Conservation (phyloP, 805 yeast genomes). For the Candida railenensis region DNA sequence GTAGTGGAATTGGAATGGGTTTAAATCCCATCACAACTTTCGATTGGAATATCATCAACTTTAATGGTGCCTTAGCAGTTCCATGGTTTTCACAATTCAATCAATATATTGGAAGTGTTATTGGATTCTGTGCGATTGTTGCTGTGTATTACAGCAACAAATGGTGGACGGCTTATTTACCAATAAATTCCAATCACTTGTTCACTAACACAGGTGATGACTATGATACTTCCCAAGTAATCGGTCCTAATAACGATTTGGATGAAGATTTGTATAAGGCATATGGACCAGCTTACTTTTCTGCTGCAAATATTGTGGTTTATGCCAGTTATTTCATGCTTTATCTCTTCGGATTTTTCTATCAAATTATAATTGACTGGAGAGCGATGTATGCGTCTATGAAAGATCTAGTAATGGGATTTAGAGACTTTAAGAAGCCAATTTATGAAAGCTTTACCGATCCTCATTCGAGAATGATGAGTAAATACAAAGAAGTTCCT, state of each 20-base stretch:
- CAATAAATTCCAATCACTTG: conserved; percentile 19
- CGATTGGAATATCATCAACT: conserved; percentile 25
- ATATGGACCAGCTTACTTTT: conserved; percentile 29
- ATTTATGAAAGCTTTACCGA: conserved; percentile 26
- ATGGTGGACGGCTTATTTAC: conserved; percentile 28
- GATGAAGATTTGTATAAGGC: conserved; percentile 19
- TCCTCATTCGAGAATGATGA: conserved; percentile 59
- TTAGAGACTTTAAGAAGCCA: conserved; percentile 17
- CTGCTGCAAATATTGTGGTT: conserved; percentile 26
- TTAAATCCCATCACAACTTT: conserved; percentile 29
- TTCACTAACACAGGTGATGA: conserved; percentile 45
- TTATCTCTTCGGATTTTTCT: conserved; percentile 24
- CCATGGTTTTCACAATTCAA: conserved; percentile 25
- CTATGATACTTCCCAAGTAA: conserved; percentile 42
- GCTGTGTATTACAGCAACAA: conserved; percentile 29
- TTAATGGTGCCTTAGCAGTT: conserved; percentile 13
- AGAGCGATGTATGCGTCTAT: neutral
- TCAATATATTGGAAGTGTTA: conserved; percentile 21
- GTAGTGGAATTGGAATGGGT: conserved; percentile 25
- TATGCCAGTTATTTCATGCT: conserved; percentile 28
- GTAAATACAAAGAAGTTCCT: conserved; percentile 28
- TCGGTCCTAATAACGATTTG: conserved; percentile 32
- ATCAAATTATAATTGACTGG: conserved; percentile 15
- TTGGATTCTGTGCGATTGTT: conserved; percentile 22
- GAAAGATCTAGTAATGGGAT: neutral